Evolutionary conservation across 768 basidiomycete species (phyloP).

Genomic region (Leccinum variicolor): DNA sequence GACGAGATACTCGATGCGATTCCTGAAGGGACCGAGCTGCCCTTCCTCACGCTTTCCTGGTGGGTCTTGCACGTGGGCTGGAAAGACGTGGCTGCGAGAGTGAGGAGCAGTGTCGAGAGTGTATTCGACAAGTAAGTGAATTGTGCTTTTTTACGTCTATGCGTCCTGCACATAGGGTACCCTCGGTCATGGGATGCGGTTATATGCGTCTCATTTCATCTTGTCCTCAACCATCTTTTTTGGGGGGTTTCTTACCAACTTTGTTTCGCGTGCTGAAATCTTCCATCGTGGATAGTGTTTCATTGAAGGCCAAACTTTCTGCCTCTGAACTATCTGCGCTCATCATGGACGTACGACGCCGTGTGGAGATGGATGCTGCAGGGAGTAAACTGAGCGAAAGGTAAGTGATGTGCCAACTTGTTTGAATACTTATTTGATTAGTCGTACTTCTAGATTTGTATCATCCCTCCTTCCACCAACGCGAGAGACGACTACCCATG

Average conservation of each 20-base stretch:
- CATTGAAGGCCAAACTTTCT: constrained; percentile 74
- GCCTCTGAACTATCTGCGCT: constrained; percentile 65
- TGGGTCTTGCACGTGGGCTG: constrained; percentile 92
- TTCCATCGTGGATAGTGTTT: constrained; percentile 51
- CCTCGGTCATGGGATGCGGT: not conserved
- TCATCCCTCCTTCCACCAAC: constrained; percentile 76
- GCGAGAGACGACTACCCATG: constrained; percentile 62
- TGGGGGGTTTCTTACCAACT: not conserved
- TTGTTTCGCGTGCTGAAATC: constrained; percentile 8
- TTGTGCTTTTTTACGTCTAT: not conserved
- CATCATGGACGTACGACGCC: constrained; percentile 67
- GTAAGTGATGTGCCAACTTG: not conserved
- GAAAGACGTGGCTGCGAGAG: constrained; percentile 76
- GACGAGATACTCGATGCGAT: constrained; percentile 36
- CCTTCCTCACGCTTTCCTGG: constrained; percentile 87
- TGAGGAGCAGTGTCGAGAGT: constrained; percentile 71
- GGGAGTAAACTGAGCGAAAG: constrained; percentile 15
- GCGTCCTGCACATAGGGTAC: not conserved
- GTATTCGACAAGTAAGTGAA: constrained; percentile 76
- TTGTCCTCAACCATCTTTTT: not conserved
- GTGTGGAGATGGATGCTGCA: constrained; percentile 70
- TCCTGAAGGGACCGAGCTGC: constrained; percentile 67
- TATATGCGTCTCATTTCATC: not conserved
- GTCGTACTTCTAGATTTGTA: constrained; percentile 43
- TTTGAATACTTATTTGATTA: not conserved